phyloP scores from a whole-genome alignment of 257 asterid species.

The Euphrasia confusa region DNA sequence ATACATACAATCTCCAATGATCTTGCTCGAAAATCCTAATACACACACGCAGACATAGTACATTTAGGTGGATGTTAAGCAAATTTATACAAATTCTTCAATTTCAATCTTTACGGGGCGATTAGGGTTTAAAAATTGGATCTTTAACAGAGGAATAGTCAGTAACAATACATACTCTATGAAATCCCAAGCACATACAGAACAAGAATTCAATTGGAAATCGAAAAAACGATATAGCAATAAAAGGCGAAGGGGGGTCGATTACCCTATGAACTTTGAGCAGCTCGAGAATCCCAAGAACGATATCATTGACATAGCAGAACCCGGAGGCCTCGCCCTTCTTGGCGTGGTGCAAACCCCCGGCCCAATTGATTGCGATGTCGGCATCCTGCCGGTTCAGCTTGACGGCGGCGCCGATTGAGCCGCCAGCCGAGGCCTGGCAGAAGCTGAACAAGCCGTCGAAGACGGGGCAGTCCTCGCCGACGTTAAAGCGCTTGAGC shows the following conservation, averaged over 20 bases:
- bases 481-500: slow-evolving; percentile 9
- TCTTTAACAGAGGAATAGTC: too few species aligned
- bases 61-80: neutral
- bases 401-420: slow-evolving; percentile 16
- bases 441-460: slow-evolving; percentile 10
- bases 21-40: neutral
- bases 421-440: slow-evolving; percentile 7
- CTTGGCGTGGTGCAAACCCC: slow-evolving; percentile 9
- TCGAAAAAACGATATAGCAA: neutral
- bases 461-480: slow-evolving; percentile 15
- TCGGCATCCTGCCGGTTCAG: neutral
- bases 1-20: neutral
- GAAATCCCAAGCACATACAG: neutral
- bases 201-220: neutral
- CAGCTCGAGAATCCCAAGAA: slow-evolving; percentile 6
- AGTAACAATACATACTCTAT: too few species aligned
- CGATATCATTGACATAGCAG: slow-evolving; percentile 14
- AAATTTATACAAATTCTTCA: neutral
- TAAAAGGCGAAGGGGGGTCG: neutral
- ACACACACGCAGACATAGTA: neutral
- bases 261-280: slow-evolving; percentile 13
- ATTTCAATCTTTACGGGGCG: neutral
- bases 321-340: slow-evolving; percentile 12
- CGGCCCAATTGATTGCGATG: slow-evolving; percentile 7
- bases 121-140: too few species aligned